Percentiles rank a stretch among this genome's conserved stretches.
phyloP scores from a whole-genome alignment of 495 filamentous ascomycete species.

The Hypoxylon fuscum region DNA sequence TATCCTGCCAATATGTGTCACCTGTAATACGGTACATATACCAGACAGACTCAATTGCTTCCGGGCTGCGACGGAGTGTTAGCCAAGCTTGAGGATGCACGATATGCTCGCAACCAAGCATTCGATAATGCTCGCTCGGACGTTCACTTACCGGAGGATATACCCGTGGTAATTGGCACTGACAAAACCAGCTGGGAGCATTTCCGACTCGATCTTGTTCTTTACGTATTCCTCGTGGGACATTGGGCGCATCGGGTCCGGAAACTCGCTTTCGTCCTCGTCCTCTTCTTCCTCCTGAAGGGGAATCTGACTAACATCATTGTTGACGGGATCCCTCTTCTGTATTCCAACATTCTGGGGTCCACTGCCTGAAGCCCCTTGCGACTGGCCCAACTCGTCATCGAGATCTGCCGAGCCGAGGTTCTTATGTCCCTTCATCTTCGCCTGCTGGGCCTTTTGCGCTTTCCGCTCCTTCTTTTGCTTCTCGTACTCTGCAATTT shows the following conservation, averaged over 20 bases:
- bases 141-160: conserved; percentile 71
- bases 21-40: conserved; percentile 95
- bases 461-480: conserved; percentile 47
- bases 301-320: conserved; percentile 36
- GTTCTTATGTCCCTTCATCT: conserved; percentile 32
- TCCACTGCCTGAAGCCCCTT: not conserved
- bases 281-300: conserved; percentile 18
- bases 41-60: conserved; percentile 95
- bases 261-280: conserved; percentile 30
- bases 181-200: conserved; percentile 72
- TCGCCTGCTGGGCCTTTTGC: conserved; percentile 33
- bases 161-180: conserved; percentile 69
- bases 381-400: not conserved
- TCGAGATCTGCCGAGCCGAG: conserved; percentile 5
- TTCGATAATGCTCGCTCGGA: not conserved
- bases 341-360: conserved; percentile 7
- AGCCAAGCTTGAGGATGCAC: conserved; percentile 8
- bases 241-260: conserved; percentile 53
- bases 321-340: conserved; percentile 22
- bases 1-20: conserved; percentile 79
- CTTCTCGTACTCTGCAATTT: conserved; percentile 52
- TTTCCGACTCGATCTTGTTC: conserved; percentile 65
- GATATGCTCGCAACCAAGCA: not conserved
- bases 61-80: conserved; percentile 65
- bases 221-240: conserved; percentile 72